These are phyloP conservation scores for Phytomonas sp. DNA, from an alignment of 208 protist genomes.

Conservation along the genomic window DNA sequence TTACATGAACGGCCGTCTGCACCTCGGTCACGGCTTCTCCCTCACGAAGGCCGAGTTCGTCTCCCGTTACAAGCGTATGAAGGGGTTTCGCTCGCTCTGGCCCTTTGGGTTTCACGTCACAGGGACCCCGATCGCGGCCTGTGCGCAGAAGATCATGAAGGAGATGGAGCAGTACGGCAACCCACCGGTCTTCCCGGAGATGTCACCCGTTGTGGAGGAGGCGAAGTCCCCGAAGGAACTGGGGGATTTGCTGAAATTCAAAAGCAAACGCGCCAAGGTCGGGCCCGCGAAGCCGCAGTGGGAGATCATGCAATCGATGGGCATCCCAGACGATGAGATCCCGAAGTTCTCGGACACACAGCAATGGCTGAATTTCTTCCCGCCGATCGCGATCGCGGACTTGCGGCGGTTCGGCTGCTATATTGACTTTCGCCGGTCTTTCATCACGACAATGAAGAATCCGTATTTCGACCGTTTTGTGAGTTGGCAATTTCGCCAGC, in stretches of 20 bases:
- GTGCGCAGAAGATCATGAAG: constrained; percentile 96
- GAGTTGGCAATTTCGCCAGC: constrained; percentile 95
- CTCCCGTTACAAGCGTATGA: constrained; percentile 95
- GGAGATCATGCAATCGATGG: constrained; percentile 97
- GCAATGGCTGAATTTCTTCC: constrained; percentile 99
- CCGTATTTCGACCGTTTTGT: constrained; percentile 99
- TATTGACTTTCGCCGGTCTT: constrained; percentile 98
- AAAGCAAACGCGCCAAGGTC: constrained; percentile 88
- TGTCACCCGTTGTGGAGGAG: constrained; percentile 8
- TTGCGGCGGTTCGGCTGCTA: constrained; percentile 91
- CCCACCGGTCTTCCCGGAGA: constrained; percentile 80
- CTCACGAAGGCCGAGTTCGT: constrained; percentile 99
- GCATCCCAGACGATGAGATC: constrained; percentile 95
- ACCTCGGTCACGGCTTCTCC: constrained; percentile 99
- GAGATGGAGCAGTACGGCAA: constrained; percentile 82
- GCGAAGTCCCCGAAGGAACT: constrained; percentile 22
- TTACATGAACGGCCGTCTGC: constrained; percentile 99
- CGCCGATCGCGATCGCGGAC: constrained; percentile 93
- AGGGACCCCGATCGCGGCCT: constrained; percentile 99
- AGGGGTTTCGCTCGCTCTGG: constrained; percentile 96
- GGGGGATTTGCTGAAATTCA: constrained; percentile 41
- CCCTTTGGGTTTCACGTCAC: constrained; percentile 99
- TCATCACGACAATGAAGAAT: constrained; percentile 99
- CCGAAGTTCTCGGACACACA: constrained; percentile 96
- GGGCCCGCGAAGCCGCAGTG: constrained; percentile 92